A percentile compares a stretch with the other conserved stretches of the same genome.
These are phyloP conservation scores for Dillenia suffruticosa DNA, from an alignment of 164 flowering plant species.

Conservation along the genomic window DNA sequence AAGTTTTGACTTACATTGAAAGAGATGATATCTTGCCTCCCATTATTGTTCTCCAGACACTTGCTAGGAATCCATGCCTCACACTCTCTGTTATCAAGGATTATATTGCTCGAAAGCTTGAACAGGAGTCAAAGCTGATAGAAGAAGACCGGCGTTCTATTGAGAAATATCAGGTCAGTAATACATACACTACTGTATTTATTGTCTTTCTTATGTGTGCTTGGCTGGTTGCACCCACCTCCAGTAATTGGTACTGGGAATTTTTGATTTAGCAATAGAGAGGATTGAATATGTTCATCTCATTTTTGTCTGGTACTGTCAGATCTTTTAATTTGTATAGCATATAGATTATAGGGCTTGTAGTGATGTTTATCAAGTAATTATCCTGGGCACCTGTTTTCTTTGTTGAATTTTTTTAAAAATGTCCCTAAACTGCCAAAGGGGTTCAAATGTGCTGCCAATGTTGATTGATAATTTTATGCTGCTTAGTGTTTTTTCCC, in stretches of 20 bases:
- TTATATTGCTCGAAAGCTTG: constrained; percentile 94
- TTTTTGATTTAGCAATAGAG: too few species aligned
- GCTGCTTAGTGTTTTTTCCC: too few species aligned
- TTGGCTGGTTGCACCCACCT: neutral
- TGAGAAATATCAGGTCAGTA: constrained; percentile 90
- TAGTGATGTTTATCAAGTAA: too few species aligned
- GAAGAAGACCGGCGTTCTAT: constrained; percentile 83
- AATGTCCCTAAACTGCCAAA: too few species aligned
- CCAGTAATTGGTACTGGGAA: neutral
- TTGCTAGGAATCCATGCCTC: constrained; percentile 89
- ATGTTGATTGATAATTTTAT: too few species aligned
- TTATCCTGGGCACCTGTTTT: too few species aligned
- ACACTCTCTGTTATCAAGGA: constrained; percentile 95
- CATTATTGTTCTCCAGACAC: constrained; percentile 80
- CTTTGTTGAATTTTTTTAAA: too few species aligned
- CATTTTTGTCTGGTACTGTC: too few species aligned
- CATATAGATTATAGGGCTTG: too few species aligned
- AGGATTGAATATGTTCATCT: too few species aligned
- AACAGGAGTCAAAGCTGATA: constrained; percentile 87
- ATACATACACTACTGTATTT: neutral
- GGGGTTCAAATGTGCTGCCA: too few species aligned
- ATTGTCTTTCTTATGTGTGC: neutral
- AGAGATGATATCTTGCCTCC: constrained; percentile 98
- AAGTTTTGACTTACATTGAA: constrained; percentile 85
- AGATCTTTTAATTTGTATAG: too few species aligned